Base-by-base conservation (phyloP, 148 eudicot genomes). In the Camellia lanceoleosa region DNA sequence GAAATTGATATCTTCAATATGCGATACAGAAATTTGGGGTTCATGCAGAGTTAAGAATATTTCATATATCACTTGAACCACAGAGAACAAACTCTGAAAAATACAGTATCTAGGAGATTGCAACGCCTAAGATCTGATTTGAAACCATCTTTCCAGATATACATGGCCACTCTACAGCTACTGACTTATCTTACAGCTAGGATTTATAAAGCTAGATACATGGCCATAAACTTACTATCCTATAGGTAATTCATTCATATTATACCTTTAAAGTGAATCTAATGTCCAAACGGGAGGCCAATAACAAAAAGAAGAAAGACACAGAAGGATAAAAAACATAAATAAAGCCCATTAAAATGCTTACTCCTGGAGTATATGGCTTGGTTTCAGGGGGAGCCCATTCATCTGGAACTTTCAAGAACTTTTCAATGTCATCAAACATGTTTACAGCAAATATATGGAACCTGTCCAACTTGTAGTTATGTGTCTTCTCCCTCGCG, bases 381-480 rank as follows among this genome's bases (percentile, higher is more conserved):
- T 89, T 91, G 49, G 88, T 85, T 83, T 96, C 97, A 42, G 98
- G 97, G 52, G 98, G 95, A 44, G 99, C 98, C 99, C 99, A 96
- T 78, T 96, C 94, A 82, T 94, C 91, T 49, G 98, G 97, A 79
- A 96, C 97, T 72, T 84, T 91, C 94, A 89, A 80, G 78, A 90
- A 96, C 89, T 89, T 94, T 52, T 96, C 98, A 43, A 96, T 87
- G 58, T 96, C 99, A 80, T 91, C 93, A 79, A 93, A 96, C 90
- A 91, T 79, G 80, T 91, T 96, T 0, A 93, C 97, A 73, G 92
- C 83, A 87, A 95, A 90, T 74, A 90, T 85, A 79, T 96, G 98
- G 0, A 97, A 83, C 73, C 80, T 90, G 85, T 90, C 98, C 82
- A 96, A 79, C 78, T 84, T 91, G 85, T 75, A 75, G 16, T 59